Evolutionary conservation across 2,329 filamentous ascomycete genomes (phyloP), one percentile per base, ranked within the genome.

Genomic region (Venturia nashicola): DNA sequence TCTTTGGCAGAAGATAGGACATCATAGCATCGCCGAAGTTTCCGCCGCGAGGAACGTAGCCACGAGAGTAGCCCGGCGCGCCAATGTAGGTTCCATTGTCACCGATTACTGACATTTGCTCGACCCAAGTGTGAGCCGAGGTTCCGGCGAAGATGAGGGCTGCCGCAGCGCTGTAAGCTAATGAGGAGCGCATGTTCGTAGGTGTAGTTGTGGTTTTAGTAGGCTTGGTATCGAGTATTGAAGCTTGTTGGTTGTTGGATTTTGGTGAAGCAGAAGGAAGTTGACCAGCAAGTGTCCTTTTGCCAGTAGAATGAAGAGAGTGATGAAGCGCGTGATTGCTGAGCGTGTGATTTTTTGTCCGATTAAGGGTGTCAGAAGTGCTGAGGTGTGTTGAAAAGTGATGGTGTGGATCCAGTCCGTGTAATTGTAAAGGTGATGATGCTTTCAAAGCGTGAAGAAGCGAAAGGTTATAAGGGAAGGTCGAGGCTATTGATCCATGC

Each of bases 91-190:
- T 84, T 63, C 91, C 92, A 69, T 91, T 88, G 36, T 83, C 73
- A 62, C 85, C 83, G 72, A 97, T 86, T 65, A 85, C 84, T 66
- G 80, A 83, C 61, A 93, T 79, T 70, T 87, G 80, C 75, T 97
- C 91, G 59, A 93, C 82, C 92, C 92, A 97, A 20, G 86, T 88
- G 76, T 97, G 93, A 43, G 46, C 65, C 5, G 65, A 66, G 23
- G 36, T 39, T 23, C 23, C 8, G 32, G 59, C 42, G 16, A 57
- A 54, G 59, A 62, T 36, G 4, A 54, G n/a, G 23, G 63, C 20
- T 18, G 42, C 40, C 2, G 55, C 40, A 43, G 46, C 61, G 27
- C 42, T 32, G 42, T 27, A 57, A 44, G 59, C 16, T 2, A 43
- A 55, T 63, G 60, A 51, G 44, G 11, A 62, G 36, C 61, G 61